Evolutionary conservation across 2,329 filamentous ascomycete species (phyloP).

Genomic region (Paradendryphiella salina): DNA sequence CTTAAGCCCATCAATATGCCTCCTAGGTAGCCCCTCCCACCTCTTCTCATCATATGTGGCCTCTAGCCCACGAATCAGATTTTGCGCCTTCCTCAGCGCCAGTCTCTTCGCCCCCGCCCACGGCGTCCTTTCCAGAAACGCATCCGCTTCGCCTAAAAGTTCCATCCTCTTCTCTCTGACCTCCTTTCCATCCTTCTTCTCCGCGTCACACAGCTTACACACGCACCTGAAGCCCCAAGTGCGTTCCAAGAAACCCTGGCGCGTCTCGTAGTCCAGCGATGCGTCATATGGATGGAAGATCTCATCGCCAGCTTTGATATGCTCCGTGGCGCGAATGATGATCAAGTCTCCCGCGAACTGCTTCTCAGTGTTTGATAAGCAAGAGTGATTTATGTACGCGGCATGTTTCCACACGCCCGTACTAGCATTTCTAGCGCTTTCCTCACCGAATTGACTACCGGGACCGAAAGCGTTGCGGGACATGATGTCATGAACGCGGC

Average conservation of each 20-base stretch:
- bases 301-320: conserved; percentile 31
- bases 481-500: conserved; percentile 53
- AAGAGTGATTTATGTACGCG: conserved; percentile 53
- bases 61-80: conserved; percentile 25
- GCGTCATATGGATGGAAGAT: conserved; percentile 36
- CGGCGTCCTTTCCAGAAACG: conserved; percentile 29
- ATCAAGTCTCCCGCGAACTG: conserved; percentile 48
- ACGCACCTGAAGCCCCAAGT: conserved; percentile 51
- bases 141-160: conserved; percentile 30
- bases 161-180: conserved; percentile 31
- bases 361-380: conserved; percentile 47
- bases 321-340: conserved; percentile 48
- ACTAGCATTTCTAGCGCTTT: conserved; percentile 27
- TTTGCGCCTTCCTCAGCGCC: conserved; percentile 29
- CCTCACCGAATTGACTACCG: conserved; percentile 31
- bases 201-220: conserved; percentile 47
- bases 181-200: conserved; percentile 31
- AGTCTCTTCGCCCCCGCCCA: conserved; percentile 36
- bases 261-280: conserved; percentile 39
- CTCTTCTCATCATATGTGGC: conserved; percentile 31
- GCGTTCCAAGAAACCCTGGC: conserved; percentile 35
- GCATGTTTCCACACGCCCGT: conserved; percentile 49
- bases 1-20: conserved; percentile 18
- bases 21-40: conserved; percentile 24
- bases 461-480: conserved; percentile 53